Percentiles rank a stretch among this genome's conserved stretches.
These are phyloP conservation scores for Lipomyces kockii DNA, from an alignment of 805 yeast species.

Conservation along the genomic window DNA sequence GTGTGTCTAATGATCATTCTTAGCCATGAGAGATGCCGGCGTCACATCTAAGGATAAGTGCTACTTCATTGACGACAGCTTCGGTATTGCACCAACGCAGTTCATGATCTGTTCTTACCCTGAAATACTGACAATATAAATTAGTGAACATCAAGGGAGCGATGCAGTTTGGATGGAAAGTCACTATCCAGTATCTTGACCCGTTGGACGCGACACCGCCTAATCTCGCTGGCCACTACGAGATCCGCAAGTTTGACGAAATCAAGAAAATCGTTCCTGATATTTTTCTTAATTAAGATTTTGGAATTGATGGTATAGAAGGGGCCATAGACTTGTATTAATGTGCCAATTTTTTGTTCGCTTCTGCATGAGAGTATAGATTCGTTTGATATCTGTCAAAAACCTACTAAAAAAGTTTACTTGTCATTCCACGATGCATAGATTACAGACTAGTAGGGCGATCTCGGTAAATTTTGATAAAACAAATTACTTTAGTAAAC, in stretches of 20 bases:
- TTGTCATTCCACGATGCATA: background rate
- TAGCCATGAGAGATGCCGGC: conserved; percentile 62
- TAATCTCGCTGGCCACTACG: conserved; percentile 49
- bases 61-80: conserved; percentile 90
- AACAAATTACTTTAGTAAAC: conserved; percentile 2
- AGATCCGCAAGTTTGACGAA: conserved; percentile 64
- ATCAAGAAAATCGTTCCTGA: conserved; percentile 58
- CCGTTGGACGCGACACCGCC: conserved; percentile 57
- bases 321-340: background rate
- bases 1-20: no score
- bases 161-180: conserved; percentile 67
- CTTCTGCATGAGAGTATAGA: background rate
- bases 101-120: background rate
- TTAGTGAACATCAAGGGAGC: conserved; percentile 75
- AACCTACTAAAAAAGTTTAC: background rate
- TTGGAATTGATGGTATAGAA: conserved; percentile 13
- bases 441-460: background rate
- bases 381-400: background rate
- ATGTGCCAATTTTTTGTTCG: background rate
- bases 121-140: background rate
- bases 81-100: conserved; percentile 42
- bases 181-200: conserved; percentile 77
- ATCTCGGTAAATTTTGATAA: background rate
- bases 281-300: conserved; percentile 46
- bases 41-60: conserved; percentile 53